Conservation (phyloP, 1,284 basidiomycete species). For the Sporisorium graminicola region DNA sequence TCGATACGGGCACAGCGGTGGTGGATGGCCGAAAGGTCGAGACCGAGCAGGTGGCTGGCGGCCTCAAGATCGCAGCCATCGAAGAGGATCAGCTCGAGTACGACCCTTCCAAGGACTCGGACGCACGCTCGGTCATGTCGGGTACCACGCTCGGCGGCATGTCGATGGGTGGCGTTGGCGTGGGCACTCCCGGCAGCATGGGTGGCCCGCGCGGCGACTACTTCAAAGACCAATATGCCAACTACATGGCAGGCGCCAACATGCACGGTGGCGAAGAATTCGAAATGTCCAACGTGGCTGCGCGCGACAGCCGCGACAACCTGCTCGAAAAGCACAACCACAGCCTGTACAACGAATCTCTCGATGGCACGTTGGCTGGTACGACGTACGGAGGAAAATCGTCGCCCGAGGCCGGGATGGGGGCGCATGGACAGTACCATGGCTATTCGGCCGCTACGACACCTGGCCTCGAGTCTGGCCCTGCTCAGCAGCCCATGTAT, state of each 20-base stretch:
- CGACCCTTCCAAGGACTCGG: conserved; percentile 60
- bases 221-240: conserved; percentile 59
- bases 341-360: conserved; percentile 50
- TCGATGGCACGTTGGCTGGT: conserved; percentile 42
- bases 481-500: conserved; percentile 32
- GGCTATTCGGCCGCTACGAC: conserved; percentile 25
- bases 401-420: conserved; percentile 34
- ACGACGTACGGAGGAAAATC: conserved; percentile 38
- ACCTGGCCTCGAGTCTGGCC: conserved; percentile 21
- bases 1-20: conserved; percentile 44
- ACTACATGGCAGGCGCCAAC: conserved; percentile 56
- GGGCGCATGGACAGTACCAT: conserved; percentile 24
- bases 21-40: conserved; percentile 60
- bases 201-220: conserved; percentile 32
- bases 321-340: conserved; percentile 55
- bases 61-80: conserved; percentile 64
- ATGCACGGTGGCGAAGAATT: conserved; percentile 51
- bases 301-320: conserved; percentile 59
- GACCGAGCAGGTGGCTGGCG: conserved; percentile 54
- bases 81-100: conserved; percentile 66
- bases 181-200: conserved; percentile 31
- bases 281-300: conserved; percentile 55
- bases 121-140: conserved; percentile 62
- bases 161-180: conserved; percentile 30
- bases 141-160: conserved; percentile 58